A percentile compares a stretch with the other conserved stretches of the same genome.
These are phyloP conservation scores for Talaromyces sp. DNA, from an alignment of 2,329 filamentous ascomycete genomes.

Conservation along the genomic window DNA sequence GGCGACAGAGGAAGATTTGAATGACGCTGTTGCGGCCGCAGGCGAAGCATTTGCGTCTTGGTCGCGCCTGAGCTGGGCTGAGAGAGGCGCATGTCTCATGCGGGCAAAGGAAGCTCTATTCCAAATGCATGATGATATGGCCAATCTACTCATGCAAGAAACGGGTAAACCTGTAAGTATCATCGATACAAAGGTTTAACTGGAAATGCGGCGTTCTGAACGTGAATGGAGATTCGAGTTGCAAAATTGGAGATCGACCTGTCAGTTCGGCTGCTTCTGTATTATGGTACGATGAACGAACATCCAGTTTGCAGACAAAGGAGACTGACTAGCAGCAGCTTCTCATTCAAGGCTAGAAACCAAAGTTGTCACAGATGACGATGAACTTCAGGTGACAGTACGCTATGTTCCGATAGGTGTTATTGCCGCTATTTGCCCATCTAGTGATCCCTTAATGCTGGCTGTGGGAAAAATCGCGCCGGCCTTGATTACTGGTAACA, in stretches of 20 bases:
- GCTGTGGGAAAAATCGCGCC: conserved; percentile 44
- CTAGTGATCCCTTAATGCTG: conserved; percentile 49
- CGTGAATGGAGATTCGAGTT: conserved; percentile 11
- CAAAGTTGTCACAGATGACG: conserved; percentile 42
- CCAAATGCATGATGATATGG: conserved; percentile 39
- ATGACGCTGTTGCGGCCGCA: conserved; percentile 44
- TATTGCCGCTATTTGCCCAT: conserved; percentile 39
- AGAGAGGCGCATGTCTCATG: conserved; percentile 38
- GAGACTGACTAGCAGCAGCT: conserved; percentile 6
- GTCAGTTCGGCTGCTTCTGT: conserved; percentile 11
- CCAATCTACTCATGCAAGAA: conserved; percentile 44
- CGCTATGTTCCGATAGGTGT: conserved; percentile 47
- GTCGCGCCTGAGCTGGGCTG: conserved; percentile 40
- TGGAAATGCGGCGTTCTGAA: background rate
- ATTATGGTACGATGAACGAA: conserved; percentile 6
- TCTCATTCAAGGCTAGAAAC: conserved; percentile 32
- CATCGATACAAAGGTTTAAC: background rate
- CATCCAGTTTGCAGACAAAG: background rate
- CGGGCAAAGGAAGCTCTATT: conserved; percentile 39
- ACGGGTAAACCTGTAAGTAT: conserved; percentile 47
- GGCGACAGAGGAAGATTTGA: conserved; percentile 38
- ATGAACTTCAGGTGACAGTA: conserved; percentile 35
- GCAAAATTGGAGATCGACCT: conserved; percentile 14
- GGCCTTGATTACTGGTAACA: conserved; percentile 49
- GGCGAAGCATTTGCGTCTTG: conserved; percentile 45